A percentile compares a stretch with the other conserved stretches of the same genome.
phyloP scores from a whole-genome alignment of 2,329 filamentous ascomycete species.

The Fusarium coicis region DNA sequence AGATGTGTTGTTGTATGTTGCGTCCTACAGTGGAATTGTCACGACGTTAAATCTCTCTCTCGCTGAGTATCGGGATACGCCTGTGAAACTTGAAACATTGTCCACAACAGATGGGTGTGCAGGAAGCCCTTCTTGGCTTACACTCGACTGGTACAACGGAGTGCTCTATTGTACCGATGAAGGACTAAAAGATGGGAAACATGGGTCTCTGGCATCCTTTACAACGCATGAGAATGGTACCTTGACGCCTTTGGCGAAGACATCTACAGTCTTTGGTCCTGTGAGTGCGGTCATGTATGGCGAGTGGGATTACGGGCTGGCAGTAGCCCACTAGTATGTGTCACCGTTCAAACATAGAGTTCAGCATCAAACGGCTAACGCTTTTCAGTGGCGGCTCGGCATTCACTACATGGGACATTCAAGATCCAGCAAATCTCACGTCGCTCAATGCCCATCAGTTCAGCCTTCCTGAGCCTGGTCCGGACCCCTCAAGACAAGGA shows the following conservation, averaged over 20 bases:
- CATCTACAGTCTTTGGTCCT: slow-evolving; percentile 53
- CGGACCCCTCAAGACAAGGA: slow-evolving; percentile 61
- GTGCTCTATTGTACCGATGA: slow-evolving; percentile 71
- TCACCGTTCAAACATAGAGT: neutral
- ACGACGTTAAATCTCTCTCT: slow-evolving; percentile 58
- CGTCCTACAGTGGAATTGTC: slow-evolving; percentile 60
- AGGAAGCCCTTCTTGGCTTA: slow-evolving; percentile 69
- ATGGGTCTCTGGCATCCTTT: slow-evolving; percentile 61
- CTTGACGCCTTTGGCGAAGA: slow-evolving; percentile 52
- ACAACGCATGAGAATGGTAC: slow-evolving; percentile 51
- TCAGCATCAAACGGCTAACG: slow-evolving; percentile 10
- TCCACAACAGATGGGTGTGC: slow-evolving; percentile 61
- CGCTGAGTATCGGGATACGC: slow-evolving; percentile 24
- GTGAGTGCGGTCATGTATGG: slow-evolving; percentile 59
- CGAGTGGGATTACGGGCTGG: slow-evolving; percentile 51
- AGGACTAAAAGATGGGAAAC: slow-evolving; percentile 54
- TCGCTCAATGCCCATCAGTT: slow-evolving; percentile 54
- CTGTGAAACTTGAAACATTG: slow-evolving; percentile 52
- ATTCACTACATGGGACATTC: slow-evolving; percentile 58
- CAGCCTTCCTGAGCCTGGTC: slow-evolving; percentile 51
- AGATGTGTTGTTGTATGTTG: slow-evolving; percentile 53
- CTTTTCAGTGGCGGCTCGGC: slow-evolving; percentile 51
- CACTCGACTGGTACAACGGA: slow-evolving; percentile 60
- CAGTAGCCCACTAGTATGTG: slow-evolving; percentile 59
- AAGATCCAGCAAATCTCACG: slow-evolving; percentile 50